Base-by-base conservation (phyloP, 768 basidiomycete genomes). In the Candolleomyces aberdarensis region DNA sequence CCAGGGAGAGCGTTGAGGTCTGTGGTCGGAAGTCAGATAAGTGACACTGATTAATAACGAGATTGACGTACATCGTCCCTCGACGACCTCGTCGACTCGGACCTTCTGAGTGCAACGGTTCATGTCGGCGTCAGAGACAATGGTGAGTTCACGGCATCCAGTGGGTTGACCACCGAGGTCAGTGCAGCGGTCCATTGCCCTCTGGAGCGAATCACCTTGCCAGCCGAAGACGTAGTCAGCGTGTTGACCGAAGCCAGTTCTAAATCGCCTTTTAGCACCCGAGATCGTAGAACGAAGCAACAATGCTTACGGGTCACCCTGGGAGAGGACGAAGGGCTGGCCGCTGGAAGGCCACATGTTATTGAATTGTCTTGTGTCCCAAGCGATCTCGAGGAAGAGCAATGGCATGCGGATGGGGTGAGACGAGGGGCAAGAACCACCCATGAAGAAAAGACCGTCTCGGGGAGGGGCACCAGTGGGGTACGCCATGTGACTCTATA, bases 161-260 rank as follows among this genome's bases (percentile, higher is more conserved):
- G 14, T 39, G 46, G 53, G 36, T 56, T 22, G n/a, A 7, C 59
- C 52, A 50, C 46, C 46, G 26, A 47, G 39, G 39, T 53, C 51
- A 1, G 49, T 53, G 58, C 58, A 59, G 10, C 17, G 40, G 53
- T 60, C 46, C 55, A 56, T 56, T 3, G 55, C 55, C 17, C 55
- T 31, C 55, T 56, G 39, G 55, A 56, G 55, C 15, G 55, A n/a
- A 43, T 56, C 55, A 41, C 40, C 55, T 43, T 56, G 11, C 55
- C 55, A 56, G 32, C 55, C 59, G 53, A 60, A 60, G 29, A 60
- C 52, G 44, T 60, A 60, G 53, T 60, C 59, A 55, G 52, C 59
- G 44, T 60, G 59, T n/a, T 54, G 52, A 17, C 59, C 59, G 44
- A 39, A 55, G 26, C 59, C 59, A 39, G 52, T 54, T 15, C 59